A percentile compares a stretch with the other conserved stretches of the same genome.
phyloP scores from a whole-genome alignment of 1,139 yeast genomes.

The Pichia sp. region DNA sequence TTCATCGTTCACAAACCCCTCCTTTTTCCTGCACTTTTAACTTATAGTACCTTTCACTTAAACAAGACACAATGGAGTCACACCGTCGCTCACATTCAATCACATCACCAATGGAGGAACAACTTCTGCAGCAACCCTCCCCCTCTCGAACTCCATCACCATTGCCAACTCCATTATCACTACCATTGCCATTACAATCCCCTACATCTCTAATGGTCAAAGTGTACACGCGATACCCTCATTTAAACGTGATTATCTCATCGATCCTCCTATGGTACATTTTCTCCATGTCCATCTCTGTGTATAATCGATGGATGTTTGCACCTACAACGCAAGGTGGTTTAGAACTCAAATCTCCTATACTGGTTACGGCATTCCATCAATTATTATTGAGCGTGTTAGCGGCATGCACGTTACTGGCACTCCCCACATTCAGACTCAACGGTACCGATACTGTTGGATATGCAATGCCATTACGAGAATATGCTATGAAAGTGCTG shows the following conservation, averaged over 20 bases:
- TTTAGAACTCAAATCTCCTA: slow-evolving; percentile 76
- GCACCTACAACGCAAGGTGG: slow-evolving; percentile 65
- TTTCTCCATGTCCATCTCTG: slow-evolving; percentile 68
- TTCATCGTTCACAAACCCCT: too few relatives aligned
- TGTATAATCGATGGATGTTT: slow-evolving; percentile 98
- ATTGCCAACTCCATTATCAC: too few relatives aligned
- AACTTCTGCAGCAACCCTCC: too few relatives aligned
- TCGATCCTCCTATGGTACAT: slow-evolving; percentile 38
- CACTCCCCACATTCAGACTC: slow-evolving; percentile 43
- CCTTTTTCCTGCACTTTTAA: too few relatives aligned
- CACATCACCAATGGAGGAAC: too few relatives aligned
- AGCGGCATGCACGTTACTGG: slow-evolving; percentile 37
- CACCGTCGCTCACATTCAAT: too few relatives aligned
- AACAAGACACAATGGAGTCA: too few relatives aligned
- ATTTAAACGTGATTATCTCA: slow-evolving; percentile 23
- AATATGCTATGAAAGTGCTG: slow-evolving; percentile 48
- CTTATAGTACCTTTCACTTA: too few relatives aligned
- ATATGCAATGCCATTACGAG: slow-evolving; percentile 17
- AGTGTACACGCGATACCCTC: slow-evolving; percentile 15
- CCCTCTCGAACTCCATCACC: too few relatives aligned
- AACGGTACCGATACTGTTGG: too few relatives aligned
- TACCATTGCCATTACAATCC: too few relatives aligned
- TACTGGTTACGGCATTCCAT: slow-evolving; percentile 77
- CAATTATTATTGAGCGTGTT: slow-evolving; percentile 61
- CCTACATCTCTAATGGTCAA: slow-evolving; percentile 1